phyloP scores from a whole-genome alignment of 257 asterid species.

The Solanum paucissectum region DNA sequence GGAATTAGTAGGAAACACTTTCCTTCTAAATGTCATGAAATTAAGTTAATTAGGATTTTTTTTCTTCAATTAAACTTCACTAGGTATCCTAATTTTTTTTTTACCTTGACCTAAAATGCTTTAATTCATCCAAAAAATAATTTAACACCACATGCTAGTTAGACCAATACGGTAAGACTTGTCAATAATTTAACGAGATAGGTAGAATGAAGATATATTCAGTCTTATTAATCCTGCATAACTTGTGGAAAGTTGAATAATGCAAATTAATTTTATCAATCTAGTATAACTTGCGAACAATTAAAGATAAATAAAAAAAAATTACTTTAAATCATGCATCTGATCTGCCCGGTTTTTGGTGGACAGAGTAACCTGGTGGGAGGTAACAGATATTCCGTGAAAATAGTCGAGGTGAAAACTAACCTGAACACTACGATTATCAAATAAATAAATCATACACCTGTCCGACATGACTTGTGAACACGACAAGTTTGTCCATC shows the following conservation, averaged over 20 bases:
- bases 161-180: neutral
- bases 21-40: neutral
- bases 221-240: no score
- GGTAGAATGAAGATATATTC: no score
- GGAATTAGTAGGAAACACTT: no score
- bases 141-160: neutral
- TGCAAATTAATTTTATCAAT: fast-evolving
- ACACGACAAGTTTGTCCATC: neutral
- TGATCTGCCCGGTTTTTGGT: fast-evolving
- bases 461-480: neutral
- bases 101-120: neutral
- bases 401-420: neutral
- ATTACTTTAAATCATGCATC: neutral
- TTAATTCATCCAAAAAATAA: neutral
- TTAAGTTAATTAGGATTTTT: neutral
- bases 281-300: fast-evolving
- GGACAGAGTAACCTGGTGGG: fast-evolving
- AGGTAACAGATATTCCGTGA: fast-evolving
- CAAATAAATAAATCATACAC: no score
- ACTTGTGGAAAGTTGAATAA: neutral
- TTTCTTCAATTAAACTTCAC: neutral
- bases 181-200: no score
- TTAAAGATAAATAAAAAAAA: neutral
- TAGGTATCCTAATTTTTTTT: neutral
- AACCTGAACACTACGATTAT: neutral